These are phyloP conservation scores for Keithomyces neogunnii DNA, from an alignment of 2,329 filamentous ascomycete genomes.

Conservation along the genomic window DNA sequence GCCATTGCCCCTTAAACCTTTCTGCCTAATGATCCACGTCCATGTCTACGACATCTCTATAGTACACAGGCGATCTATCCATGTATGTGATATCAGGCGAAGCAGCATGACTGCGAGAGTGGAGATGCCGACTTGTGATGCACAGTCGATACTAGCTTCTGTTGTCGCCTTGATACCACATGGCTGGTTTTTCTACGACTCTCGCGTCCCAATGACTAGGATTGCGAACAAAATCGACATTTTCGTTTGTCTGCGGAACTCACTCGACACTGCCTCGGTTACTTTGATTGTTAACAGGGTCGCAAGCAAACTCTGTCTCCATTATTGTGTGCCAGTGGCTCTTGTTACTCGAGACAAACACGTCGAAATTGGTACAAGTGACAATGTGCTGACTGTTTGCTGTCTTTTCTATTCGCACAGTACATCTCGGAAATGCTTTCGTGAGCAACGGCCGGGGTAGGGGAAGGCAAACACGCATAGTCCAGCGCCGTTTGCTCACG, in stretches of 20 bases:
- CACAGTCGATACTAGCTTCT: constrained; percentile 3
- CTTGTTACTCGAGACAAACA: constrained; percentile 1
- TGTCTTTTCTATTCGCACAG: not conserved
- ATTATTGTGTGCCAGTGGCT: constrained; percentile 7
- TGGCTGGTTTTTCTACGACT: not conserved
- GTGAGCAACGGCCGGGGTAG: constrained; percentile 3
- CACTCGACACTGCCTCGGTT: constrained; percentile 3
- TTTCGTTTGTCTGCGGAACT: not conserved
- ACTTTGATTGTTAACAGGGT: constrained; percentile 1
- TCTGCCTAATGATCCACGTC: not conserved
- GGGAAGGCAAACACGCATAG: too few species aligned
- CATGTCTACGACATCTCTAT: not conserved
- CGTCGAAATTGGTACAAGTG: constrained; percentile 7
- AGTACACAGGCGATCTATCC: too few species aligned
- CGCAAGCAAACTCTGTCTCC: not conserved
- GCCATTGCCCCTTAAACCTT: not conserved
- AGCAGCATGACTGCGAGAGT: not conserved
- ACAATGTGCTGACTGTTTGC: not conserved
- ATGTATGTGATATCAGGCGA: not conserved
- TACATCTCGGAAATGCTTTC: constrained; percentile 3
- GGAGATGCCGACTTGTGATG: not conserved
- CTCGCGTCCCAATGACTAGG: not conserved
- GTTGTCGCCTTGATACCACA: constrained; percentile 5
- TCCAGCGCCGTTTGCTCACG: too few species aligned
- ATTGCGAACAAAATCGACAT: constrained; percentile 1